Evolutionary conservation across 2,329 filamentous ascomycete genomes (phyloP).

Genomic region (Calonectria pseudoturangicola): DNA sequence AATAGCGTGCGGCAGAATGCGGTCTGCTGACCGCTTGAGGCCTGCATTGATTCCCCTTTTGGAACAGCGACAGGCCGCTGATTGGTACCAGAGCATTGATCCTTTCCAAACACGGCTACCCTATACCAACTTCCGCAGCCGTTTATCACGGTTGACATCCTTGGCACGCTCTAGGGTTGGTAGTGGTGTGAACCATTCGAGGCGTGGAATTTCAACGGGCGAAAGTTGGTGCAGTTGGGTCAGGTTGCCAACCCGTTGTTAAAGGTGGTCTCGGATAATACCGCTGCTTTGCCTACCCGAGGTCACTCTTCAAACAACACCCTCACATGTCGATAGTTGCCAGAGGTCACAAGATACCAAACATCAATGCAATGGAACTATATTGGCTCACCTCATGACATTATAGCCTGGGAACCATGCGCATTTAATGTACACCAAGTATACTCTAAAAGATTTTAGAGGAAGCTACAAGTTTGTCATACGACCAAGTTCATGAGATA

Average conservation of each 20-base stretch:
- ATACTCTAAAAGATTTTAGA: too few species aligned
- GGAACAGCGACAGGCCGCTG: not conserved
- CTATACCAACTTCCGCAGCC: not conserved
- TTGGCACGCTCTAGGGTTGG: not conserved
- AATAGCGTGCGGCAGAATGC: slow-evolving; percentile 16
- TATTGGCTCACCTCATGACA: too few species aligned
- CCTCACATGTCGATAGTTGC: not conserved
- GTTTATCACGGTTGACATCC: not conserved
- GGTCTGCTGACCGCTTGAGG: slow-evolving; percentile 5
- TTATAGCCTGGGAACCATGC: too few species aligned
- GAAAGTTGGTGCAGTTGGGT: too few species aligned
- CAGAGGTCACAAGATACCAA: not conserved
- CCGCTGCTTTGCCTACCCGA: not conserved
- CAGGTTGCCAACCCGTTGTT: too few species aligned
- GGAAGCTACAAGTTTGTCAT: too few species aligned
- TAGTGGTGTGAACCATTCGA: not conserved
- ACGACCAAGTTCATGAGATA: too few species aligned
- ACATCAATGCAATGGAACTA: too few species aligned
- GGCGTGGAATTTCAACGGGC: not conserved
- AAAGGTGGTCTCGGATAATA: not conserved
- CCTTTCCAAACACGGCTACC: not conserved
- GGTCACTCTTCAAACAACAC: not conserved
- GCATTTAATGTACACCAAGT: too few species aligned
- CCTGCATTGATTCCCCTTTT: not conserved
- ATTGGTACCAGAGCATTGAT: not conserved